A percentile compares a stretch with the other conserved stretches of the same genome.
Conservation (phyloP, 257 asterid genomes). For the Primulina tabacum region DNA sequence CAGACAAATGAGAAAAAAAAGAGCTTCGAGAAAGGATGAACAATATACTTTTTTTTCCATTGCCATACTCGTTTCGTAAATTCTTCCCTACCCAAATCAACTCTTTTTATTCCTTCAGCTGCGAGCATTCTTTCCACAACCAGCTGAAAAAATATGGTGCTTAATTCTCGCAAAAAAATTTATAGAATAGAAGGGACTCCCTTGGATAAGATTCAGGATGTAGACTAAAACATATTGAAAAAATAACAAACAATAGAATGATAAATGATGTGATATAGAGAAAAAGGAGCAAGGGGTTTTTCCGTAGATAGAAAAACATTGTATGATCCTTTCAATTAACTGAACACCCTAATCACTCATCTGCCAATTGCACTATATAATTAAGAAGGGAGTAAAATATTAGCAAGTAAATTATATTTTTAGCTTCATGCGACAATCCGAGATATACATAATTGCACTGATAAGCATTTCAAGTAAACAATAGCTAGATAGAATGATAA, state of each 20-base stretch:
- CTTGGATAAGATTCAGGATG: slow-evolving; percentile 12
- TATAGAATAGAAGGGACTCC: slow-evolving; percentile 17
- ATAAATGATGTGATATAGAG: slow-evolving; percentile 5
- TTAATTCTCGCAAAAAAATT: slow-evolving; percentile 14
- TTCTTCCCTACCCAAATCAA: slow-evolving; percentile 90
- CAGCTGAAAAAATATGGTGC: slow-evolving; percentile 51
- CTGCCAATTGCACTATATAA: slow-evolving; percentile 8
- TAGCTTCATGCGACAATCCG: not conserved
- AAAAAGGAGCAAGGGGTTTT: slow-evolving; percentile 4
- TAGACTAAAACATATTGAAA: slow-evolving; percentile 13
- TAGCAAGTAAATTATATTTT: not conserved
- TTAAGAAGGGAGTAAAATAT: slow-evolving; percentile 5
- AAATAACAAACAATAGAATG: not conserved
- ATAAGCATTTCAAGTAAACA: slow-evolving; percentile 5
- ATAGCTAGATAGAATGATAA: too few relatives aligned
- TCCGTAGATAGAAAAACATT: not conserved
- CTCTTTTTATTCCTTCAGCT: slow-evolving; percentile 82
- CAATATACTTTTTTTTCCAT: slow-evolving; percentile 91
- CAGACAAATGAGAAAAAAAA: slow-evolving; percentile 15
- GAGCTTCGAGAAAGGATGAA: slow-evolving; percentile 25
- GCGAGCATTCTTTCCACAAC: slow-evolving; percentile 99
- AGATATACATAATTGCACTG: not conserved
- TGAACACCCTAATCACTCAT: not conserved
- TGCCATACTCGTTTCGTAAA: slow-evolving; percentile 91
- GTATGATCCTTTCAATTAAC: slow-evolving; percentile 18